A percentile compares a stretch with the other conserved stretches of the same genome.
These are phyloP conservation scores for Nitzschia sp. DNA, from an alignment of 108 stramenopile species.

Conservation along the genomic window DNA sequence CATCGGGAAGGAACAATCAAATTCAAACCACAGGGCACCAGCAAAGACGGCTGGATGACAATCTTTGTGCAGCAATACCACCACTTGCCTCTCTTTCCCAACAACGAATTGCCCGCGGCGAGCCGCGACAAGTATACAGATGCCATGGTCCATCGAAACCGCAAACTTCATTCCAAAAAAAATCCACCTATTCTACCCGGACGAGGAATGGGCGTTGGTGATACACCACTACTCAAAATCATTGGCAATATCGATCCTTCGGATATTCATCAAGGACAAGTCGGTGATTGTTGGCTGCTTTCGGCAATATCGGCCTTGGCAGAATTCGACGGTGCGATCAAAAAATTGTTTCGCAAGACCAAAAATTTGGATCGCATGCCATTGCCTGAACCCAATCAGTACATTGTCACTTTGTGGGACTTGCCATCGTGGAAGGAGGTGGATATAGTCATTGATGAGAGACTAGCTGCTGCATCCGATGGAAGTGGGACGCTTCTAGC, in stretches of 20 bases:
- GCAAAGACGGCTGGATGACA: not conserved
- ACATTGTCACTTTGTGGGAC: conserved; percentile 26
- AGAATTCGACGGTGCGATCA: conserved; percentile 27
- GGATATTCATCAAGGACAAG: conserved; percentile 39
- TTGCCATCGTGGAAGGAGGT: conserved; percentile 26
- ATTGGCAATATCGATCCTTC: conserved; percentile 46
- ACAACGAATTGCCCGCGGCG: conserved; percentile 4
- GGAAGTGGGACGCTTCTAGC: conserved; percentile 7
- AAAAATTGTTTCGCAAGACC: conserved; percentile 25
- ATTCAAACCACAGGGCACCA: conserved; percentile 7
- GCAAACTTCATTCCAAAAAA: too few species aligned
- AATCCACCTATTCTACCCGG: conserved; percentile 38
- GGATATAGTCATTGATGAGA: conserved; percentile 27
- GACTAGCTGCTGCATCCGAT: not conserved
- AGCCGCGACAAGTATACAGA: conserved; percentile 25
- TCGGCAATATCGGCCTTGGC: conserved; percentile 23
- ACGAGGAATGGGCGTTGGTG: conserved; percentile 44
- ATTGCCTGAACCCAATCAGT: conserved; percentile 12
- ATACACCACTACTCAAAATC: conserved; percentile 35
- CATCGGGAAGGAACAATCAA: conserved; percentile 1
- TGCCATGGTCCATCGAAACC: conserved; percentile 11
- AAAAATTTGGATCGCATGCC: conserved; percentile 8
- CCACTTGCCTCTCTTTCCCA: conserved; percentile 5
- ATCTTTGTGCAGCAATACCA: conserved; percentile 16
- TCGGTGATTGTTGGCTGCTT: conserved; percentile 33